Evolutionary conservation across 1,284 basidiomycete genomes (phyloP).

Genomic region (Ceratobasidium sp.): DNA sequence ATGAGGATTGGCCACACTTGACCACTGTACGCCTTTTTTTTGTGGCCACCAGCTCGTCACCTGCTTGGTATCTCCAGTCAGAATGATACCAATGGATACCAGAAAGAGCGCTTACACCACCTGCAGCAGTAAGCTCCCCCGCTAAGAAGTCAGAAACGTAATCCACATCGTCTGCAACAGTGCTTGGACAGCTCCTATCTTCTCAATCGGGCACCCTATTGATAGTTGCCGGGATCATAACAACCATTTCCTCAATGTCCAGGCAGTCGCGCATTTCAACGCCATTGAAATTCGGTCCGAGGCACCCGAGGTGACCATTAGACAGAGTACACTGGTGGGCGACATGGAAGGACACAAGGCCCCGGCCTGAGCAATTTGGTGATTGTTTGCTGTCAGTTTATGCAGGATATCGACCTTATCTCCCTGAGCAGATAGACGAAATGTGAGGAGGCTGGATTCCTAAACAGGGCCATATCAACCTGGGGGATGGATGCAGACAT

Average conservation of each 20-base stretch:
- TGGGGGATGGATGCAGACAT: neutral
- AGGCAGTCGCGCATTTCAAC: neutral
- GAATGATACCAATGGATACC: neutral
- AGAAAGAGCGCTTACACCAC: neutral
- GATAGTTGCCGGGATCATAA: conserved; percentile 2
- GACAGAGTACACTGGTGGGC: neutral
- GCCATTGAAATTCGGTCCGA: neutral
- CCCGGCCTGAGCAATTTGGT: neutral
- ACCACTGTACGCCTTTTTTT: neutral
- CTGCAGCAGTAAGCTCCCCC: neutral
- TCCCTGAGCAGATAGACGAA: neutral
- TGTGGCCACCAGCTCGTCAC: neutral
- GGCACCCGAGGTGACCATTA: neutral
- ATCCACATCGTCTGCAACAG: neutral
- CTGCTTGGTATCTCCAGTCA: neutral
- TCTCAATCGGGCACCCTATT: neutral
- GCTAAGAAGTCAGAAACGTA: neutral
- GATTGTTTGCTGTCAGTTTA: neutral
- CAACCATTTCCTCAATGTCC: neutral
- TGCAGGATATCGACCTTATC: neutral
- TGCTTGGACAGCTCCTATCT: neutral
- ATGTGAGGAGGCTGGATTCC: neutral
- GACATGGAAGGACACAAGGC: neutral
- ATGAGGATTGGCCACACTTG: neutral
- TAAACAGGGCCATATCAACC: neutral